phyloP scores from a whole-genome alignment of 805 yeast species.

The Yueomyces sinensis region DNA sequence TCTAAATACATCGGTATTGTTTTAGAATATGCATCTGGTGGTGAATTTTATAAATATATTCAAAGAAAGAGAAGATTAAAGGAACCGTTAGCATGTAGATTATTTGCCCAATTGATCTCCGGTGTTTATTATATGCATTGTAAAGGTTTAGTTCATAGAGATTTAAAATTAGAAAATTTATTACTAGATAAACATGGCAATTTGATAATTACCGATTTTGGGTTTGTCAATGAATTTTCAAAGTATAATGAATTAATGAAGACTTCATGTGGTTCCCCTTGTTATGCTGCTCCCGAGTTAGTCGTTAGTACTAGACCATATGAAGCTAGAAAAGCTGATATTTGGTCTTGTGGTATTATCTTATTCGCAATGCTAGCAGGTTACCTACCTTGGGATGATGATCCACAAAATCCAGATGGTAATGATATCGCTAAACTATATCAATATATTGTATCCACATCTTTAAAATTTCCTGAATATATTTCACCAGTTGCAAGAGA shows the following conservation, averaged over 20 bases:
- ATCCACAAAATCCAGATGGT: slow-evolving; percentile 92
- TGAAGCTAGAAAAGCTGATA: slow-evolving; percentile 86
- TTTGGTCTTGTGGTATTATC: slow-evolving; percentile 95
- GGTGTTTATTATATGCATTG: slow-evolving; percentile 93
- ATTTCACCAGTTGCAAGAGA: slow-evolving; percentile 86
- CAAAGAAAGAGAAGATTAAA: slow-evolving; percentile 75
- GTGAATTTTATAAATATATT: slow-evolving; percentile 90
- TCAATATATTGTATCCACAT: slow-evolving; percentile 81
- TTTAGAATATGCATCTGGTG: slow-evolving; percentile 92
- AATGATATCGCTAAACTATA: slow-evolving; percentile 84
- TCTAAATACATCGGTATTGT: slow-evolving; percentile 95
- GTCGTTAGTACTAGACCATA: slow-evolving; percentile 81
- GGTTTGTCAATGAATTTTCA: slow-evolving; percentile 76
- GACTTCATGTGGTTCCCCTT: slow-evolving; percentile 94
- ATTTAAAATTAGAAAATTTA: slow-evolving; percentile 78
- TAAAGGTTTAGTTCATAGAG: slow-evolving; percentile 84
- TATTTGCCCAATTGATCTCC: slow-evolving; percentile 85
- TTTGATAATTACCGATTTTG: slow-evolving; percentile 80
- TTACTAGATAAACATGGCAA: slow-evolving; percentile 78
- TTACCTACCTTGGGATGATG: slow-evolving; percentile 94
- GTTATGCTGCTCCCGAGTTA: slow-evolving; percentile 96
- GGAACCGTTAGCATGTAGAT: slow-evolving; percentile 71
- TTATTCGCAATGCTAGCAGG: slow-evolving; percentile 96
- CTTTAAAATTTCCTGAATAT: slow-evolving; percentile 91
- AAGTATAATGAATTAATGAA: slow-evolving; percentile 65